A percentile compares a stretch with the other conserved stretches of the same genome.
phyloP scores from a whole-genome alignment of 108 stramenopile genomes.

The Cyclotella cryptica region DNA sequence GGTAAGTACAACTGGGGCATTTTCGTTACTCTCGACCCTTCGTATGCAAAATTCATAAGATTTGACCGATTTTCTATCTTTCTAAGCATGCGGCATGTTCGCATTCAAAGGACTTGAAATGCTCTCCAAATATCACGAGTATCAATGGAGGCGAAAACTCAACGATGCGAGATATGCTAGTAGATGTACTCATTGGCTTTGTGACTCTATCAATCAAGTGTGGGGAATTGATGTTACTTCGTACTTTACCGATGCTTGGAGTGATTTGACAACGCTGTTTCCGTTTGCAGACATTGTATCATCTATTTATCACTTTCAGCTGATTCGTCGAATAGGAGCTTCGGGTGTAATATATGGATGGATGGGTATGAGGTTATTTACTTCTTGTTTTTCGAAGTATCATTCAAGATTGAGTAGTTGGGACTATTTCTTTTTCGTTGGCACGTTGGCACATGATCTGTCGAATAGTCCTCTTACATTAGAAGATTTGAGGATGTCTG shows the following conservation, averaged over 20 bases:
- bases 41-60: neutral
- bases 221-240: conserved; percentile 39
- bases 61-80: neutral
- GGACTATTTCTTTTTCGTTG: conserved; percentile 40
- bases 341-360: conserved; percentile 50
- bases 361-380: conserved; percentile 50
- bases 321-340: conserved; percentile 41
- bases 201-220: conserved; percentile 33
- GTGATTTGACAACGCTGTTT: conserved; percentile 31
- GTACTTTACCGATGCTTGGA: conserved; percentile 37
- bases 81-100: conserved; percentile 29
- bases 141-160: conserved; percentile 30
- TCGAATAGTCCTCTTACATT: conserved; percentile 25
- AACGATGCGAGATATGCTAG: conserved; percentile 23
- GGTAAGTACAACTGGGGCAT: conserved; percentile 4
- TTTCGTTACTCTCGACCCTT: neutral
- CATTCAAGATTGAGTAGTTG: conserved; percentile 41
- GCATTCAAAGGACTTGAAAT: conserved; percentile 36
- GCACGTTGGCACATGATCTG: conserved; percentile 43
- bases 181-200: conserved; percentile 41
- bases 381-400: conserved; percentile 31
- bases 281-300: conserved; percentile 31
- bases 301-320: conserved; percentile 27
- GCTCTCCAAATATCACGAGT: conserved; percentile 35
- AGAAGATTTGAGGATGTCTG: conserved; percentile 25